These are phyloP conservation scores for Lecanoromycetidae sp. DNA, from an alignment of 2,329 filamentous ascomycete genomes.

Conservation along the genomic window DNA sequence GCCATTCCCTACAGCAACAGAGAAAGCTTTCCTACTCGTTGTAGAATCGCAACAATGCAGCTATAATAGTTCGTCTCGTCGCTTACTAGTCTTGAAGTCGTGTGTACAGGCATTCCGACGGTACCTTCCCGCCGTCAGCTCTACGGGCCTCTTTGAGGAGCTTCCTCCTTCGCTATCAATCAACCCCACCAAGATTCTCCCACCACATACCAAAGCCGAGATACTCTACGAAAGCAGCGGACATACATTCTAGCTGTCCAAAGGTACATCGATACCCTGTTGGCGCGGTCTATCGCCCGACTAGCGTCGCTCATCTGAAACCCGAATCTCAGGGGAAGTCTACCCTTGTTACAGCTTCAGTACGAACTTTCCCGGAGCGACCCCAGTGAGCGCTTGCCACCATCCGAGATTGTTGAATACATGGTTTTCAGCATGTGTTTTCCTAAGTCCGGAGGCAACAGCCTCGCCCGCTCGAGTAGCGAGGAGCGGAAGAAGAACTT, in stretches of 20 bases:
- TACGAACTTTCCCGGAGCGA: not conserved
- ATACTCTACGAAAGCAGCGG: too few species aligned
- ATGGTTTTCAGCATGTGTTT: slow-evolving; percentile 20
- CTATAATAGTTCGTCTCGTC: not conserved
- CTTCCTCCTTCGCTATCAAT: too few species aligned
- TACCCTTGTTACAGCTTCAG: not conserved
- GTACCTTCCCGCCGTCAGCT: too few species aligned
- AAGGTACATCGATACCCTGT: too few species aligned
- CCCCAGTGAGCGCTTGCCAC: not conserved
- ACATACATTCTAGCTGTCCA: too few species aligned
- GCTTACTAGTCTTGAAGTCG: not conserved
- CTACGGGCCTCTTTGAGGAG: too few species aligned
- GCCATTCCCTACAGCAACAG: not conserved
- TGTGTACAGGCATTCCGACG: not conserved
- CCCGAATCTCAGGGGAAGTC: not conserved
- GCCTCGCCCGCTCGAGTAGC: slow-evolving; percentile 15
- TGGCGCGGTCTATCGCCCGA: not conserved
- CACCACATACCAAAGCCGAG: too few species aligned
- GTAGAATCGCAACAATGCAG: not conserved
- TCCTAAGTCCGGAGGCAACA: slow-evolving; percentile 16
- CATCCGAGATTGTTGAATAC: not conserved
- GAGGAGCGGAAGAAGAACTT: slow-evolving; percentile 26
- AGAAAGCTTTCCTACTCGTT: not conserved
- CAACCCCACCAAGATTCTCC: too few species aligned
- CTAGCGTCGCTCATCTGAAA: not conserved